phyloP scores from a whole-genome alignment of 2,329 filamentous ascomycete species.

The Cryphonectria radicalis region DNA sequence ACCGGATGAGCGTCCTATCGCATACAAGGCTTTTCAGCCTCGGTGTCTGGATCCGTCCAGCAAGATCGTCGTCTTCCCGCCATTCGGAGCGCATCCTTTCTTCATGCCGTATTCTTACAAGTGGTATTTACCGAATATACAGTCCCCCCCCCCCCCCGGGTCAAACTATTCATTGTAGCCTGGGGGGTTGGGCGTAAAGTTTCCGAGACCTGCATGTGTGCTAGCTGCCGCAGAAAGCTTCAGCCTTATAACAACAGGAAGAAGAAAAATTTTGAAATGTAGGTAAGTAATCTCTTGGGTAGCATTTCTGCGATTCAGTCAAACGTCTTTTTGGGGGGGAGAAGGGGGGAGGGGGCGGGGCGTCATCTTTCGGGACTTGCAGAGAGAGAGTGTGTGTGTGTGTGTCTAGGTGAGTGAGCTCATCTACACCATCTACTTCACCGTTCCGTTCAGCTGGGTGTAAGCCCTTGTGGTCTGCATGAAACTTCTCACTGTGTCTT shows the following conservation, averaged over 20 bases:
- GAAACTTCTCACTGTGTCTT: background rate
- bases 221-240: background rate
- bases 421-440: slow-evolving; percentile 10
- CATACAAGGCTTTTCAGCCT: background rate
- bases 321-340: background rate
- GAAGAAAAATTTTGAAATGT: background rate
- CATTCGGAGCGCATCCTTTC: slow-evolving; percentile 1
- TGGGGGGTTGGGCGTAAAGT: slow-evolving; percentile 3
- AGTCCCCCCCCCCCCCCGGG: background rate
- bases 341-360: background rate
- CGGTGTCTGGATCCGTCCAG: background rate
- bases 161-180: background rate
- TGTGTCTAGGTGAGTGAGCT: background rate
- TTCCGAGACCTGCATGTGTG: slow-evolving; percentile 1
- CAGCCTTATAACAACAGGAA: slow-evolving; percentile 19
- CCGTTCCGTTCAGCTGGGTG: background rate
- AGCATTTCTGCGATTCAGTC: background rate
- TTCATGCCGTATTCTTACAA: background rate
- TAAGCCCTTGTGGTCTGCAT: slow-evolving; percentile 10
- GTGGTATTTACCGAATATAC: background rate
- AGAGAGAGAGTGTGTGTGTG: background rate
- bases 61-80: background rate
- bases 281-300: background rate
- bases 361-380: background rate
- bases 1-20: slow-evolving; percentile 12